Conservation (phyloP, 441 rosid genomes). For the Erodium trifolium region DNA sequence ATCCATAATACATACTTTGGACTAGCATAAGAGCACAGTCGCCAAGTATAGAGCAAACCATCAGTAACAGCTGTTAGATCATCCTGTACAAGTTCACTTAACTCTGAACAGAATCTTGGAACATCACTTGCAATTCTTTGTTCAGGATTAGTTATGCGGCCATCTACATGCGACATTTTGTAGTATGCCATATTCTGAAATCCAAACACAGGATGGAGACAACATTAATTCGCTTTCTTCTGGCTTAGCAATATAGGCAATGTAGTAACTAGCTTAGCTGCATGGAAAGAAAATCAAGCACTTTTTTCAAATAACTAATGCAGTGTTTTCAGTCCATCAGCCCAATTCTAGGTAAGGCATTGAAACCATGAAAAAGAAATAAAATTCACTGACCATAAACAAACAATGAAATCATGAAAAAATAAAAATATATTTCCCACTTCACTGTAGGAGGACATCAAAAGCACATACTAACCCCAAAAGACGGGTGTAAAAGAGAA, state of each 20-base stretch:
- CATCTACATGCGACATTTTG: slow-evolving; percentile 95
- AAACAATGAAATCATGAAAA: not conserved
- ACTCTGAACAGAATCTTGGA: slow-evolving; percentile 90
- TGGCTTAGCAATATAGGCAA: not conserved
- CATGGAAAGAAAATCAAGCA: not conserved
- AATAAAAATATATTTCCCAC: not conserved
- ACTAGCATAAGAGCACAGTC: slow-evolving; percentile 95
- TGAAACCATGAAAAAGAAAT: not conserved
- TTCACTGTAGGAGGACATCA: not conserved
- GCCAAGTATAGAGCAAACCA: slow-evolving; percentile 92
- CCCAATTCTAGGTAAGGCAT: not conserved
- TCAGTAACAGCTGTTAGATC: slow-evolving; percentile 89
- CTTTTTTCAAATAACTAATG: not conserved
- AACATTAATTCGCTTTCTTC: not conserved
- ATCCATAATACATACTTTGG: slow-evolving; percentile 98
- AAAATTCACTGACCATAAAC: not conserved
- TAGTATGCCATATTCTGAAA: slow-evolving; percentile 96
- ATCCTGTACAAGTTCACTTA: slow-evolving; percentile 91
- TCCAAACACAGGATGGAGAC: slow-evolving; percentile 17
- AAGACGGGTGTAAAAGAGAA: not conserved
- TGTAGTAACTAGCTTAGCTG: not conserved
- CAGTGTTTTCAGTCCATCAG: no score
- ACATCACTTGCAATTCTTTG: slow-evolving; percentile 96
- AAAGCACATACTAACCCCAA: not conserved
- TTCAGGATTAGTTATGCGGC: slow-evolving; percentile 87